Evolutionary conservation across 805 yeast genomes (phyloP).

Genomic region (Kuraishia piskuri): DNA sequence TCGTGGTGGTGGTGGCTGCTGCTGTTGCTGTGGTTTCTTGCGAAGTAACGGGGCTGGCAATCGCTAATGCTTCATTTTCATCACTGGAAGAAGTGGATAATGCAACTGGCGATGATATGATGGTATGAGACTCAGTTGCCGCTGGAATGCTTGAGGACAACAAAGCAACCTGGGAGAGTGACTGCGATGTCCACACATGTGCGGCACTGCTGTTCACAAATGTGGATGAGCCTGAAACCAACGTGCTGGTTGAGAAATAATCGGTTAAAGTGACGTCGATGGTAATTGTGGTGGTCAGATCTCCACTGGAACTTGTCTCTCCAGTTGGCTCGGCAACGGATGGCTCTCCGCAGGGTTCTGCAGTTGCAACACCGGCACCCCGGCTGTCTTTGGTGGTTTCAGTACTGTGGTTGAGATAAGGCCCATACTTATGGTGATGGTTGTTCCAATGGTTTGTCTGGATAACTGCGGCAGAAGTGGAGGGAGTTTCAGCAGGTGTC

Average conservation of each 20-base stretch:
- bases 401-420: neutral
- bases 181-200: neutral
- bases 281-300: neutral
- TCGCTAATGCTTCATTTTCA: neutral
- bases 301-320: neutral
- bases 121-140: neutral
- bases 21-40: neutral
- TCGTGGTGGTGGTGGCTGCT: constrained; percentile 5
- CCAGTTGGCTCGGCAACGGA: neutral
- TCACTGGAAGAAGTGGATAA: neutral
- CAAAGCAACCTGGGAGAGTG: neutral
- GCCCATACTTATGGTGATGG: neutral
- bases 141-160: neutral
- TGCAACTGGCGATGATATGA: neutral
- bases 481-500: neutral
- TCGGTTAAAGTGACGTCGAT: neutral
- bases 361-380: neutral
- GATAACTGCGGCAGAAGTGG: neutral
- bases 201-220: neutral
- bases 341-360: neutral
- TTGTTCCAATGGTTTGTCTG: neutral
- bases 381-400: neutral
- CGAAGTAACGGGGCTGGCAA: neutral
- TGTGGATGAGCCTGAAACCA: neutral
- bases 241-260: neutral